These are phyloP conservation scores for Aphanomyces astaci DNA, from an alignment of 352 stramenopile genomes.

Conservation along the genomic window DNA sequence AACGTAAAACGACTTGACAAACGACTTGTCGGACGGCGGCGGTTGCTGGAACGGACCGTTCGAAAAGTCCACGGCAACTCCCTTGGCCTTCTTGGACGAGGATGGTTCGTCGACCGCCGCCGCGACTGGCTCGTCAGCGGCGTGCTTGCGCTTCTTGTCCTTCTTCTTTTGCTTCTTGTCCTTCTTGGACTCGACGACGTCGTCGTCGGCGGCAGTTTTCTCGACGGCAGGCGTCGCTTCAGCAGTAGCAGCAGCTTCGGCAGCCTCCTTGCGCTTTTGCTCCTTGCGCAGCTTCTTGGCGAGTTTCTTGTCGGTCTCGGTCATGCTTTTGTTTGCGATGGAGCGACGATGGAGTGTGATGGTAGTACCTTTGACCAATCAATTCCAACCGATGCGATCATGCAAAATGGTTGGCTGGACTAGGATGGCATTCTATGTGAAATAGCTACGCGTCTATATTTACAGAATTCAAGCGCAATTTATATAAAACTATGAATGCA, in stretches of 20 bases:
- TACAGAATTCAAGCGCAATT: background rate
- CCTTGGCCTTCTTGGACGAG: background rate
- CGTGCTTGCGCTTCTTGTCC: conserved; percentile 33
- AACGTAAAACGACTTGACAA: conserved; percentile 82
- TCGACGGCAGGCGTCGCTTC: background rate
- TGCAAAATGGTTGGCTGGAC: conserved; percentile 13
- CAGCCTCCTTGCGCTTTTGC: conserved; percentile 12
- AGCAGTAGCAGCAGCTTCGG: background rate
- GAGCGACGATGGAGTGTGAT: background rate
- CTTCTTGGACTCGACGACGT: conserved; percentile 35
- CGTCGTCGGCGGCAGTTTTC: background rate
- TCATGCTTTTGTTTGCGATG: conserved; percentile 2
- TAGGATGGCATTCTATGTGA: background rate
- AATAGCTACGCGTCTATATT: background rate
- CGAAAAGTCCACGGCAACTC: conserved; percentile 39
- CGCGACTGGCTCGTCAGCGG: conserved; percentile 23
- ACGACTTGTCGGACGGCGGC: conserved; percentile 50
- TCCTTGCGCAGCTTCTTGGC: conserved; percentile 31
- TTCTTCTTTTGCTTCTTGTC: conserved; percentile 59
- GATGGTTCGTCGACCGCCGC: conserved; percentile 24
- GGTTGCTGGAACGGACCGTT: conserved; percentile 68
- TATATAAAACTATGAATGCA: background rate
- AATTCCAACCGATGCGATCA: background rate
- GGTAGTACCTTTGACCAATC: background rate
- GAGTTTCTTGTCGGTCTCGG: conserved; percentile 19